Evolutionary conservation across 2,329 filamentous ascomycete species (phyloP).

Genomic region (Trichoderma oligosporum): DNA sequence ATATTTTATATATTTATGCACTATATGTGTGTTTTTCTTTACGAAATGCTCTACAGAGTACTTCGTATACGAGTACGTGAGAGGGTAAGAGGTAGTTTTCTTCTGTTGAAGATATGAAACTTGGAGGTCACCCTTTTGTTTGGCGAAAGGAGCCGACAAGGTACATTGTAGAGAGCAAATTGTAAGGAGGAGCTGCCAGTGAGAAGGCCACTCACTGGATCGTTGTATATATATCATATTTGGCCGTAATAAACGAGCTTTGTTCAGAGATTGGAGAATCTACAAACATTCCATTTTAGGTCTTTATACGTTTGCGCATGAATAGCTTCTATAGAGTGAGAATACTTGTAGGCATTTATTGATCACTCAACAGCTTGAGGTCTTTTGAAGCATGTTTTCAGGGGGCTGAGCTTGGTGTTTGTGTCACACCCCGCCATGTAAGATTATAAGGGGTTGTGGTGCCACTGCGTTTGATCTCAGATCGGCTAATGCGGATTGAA

Average conservation of each 20-base stretch:
- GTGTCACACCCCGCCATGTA: slow-evolving; percentile 12
- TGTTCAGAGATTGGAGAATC: not conserved
- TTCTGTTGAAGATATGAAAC: not conserved
- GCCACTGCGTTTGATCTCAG: slow-evolving; percentile 16
- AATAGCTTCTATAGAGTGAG: not conserved
- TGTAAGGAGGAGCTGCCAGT: not conserved
- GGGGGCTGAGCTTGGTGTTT: slow-evolving; percentile 10
- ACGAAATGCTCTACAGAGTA: not conserved
- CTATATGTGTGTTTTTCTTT: too few species aligned
- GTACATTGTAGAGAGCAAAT: not conserved
- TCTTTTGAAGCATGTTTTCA: slow-evolving; percentile 14
- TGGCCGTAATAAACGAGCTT: not conserved
- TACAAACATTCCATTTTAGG: not conserved
- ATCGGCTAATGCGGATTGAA: not conserved
- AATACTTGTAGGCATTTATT: too few species aligned
- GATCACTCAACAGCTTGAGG: too few species aligned
- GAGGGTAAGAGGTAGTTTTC: not conserved
- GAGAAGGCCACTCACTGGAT: not conserved
- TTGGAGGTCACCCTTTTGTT: not conserved
- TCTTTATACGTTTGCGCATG: not conserved
- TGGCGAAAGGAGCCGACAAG: not conserved
- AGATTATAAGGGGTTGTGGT: slow-evolving; percentile 13
- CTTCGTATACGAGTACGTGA: not conserved
- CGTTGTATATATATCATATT: too few species aligned
- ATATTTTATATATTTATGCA: too few species aligned